These are phyloP conservation scores for Zanthoxylum bungeanum DNA, from an alignment of 345 rosid genomes.

Conservation along the genomic window DNA sequence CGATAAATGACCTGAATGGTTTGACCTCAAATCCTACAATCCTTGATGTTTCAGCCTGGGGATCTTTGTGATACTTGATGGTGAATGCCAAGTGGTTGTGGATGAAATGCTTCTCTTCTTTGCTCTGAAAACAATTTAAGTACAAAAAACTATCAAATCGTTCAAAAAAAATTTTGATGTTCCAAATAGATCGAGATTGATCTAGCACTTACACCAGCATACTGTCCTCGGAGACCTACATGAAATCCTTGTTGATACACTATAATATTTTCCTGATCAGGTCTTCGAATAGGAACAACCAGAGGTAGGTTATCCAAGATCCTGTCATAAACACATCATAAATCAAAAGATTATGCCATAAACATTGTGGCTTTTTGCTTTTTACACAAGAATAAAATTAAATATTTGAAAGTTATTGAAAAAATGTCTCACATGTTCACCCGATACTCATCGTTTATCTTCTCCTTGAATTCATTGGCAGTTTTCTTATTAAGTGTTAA, in stretches of 20 bases:
- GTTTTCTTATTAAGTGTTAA: constrained; percentile 47
- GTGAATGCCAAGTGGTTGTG: constrained; percentile 78
- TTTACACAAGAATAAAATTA: not conserved
- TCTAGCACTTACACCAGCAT: constrained; percentile 52
- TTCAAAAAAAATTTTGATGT: not conserved
- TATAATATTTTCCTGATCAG: constrained; percentile 41
- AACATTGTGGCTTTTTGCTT: not conserved
- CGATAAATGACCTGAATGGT: constrained; percentile 65
- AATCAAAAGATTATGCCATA: constrained; percentile 1
- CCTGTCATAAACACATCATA: constrained; percentile 30
- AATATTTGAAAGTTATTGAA: not conserved
- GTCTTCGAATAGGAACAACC: constrained; percentile 53
- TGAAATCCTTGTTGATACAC: constrained; percentile 63
- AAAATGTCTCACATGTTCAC: constrained; percentile 62
- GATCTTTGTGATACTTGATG: constrained; percentile 73
- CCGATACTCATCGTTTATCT: constrained; percentile 79
- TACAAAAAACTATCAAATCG: not conserved
- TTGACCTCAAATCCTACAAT: constrained; percentile 93
- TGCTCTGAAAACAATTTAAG: constrained; percentile 45
- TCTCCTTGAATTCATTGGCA: constrained; percentile 69
- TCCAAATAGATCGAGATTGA: constrained; percentile 2
- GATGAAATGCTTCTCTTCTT: constrained; percentile 78
- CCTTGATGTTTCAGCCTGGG: constrained; percentile 53
- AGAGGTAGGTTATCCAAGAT: constrained; percentile 80
- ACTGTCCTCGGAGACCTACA: constrained; percentile 64